Conservation (phyloP, 805 yeast genomes). For the Starmerella gropengiesseri region DNA sequence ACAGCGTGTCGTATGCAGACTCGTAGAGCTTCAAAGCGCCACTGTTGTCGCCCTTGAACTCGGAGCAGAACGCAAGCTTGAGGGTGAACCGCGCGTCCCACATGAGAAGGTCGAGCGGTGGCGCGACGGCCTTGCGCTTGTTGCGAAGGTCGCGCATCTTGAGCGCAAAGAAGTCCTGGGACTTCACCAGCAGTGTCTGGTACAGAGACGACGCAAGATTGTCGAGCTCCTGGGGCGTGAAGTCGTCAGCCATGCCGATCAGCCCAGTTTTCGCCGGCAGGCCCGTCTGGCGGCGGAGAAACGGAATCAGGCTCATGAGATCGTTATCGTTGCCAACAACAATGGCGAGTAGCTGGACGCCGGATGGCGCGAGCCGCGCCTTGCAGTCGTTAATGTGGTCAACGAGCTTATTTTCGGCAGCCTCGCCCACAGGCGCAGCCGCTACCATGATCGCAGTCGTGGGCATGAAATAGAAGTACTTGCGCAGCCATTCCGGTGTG, state of each 20-base stretch:
- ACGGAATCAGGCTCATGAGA: constrained; percentile 26
- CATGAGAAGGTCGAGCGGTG: constrained; percentile 25
- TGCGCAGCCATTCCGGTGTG: constrained; percentile 42
- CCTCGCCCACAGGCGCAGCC: constrained; percentile 27
- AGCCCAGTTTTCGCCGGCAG: constrained; percentile 38
- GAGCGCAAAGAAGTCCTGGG: constrained; percentile 35
- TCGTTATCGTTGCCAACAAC: constrained; percentile 29
- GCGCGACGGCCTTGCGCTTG: constrained; percentile 19
- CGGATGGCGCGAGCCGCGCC: constrained; percentile 27
- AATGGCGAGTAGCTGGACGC: constrained; percentile 32
- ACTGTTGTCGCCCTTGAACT: constrained; percentile 40
- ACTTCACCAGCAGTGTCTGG: constrained; percentile 33
- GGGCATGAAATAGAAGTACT: constrained; percentile 41
- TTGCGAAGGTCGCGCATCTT: constrained; percentile 19
- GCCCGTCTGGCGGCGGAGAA: constrained; percentile 35
- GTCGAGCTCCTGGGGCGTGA: constrained; percentile 33
- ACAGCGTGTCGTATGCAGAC: constrained; percentile 41
- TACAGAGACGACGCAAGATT: constrained; percentile 33
- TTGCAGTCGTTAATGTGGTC: constrained; percentile 23
- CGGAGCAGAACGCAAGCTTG: constrained; percentile 42
- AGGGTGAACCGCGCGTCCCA: constrained; percentile 45
- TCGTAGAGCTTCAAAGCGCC: constrained; percentile 42
- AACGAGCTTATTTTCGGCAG: constrained; percentile 28
- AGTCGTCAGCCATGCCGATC: constrained; percentile 35
- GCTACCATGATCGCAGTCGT: constrained; percentile 38